Conservation (phyloP, 2,329 filamentous ascomycete genomes). For the Verticillium dahliae region DNA sequence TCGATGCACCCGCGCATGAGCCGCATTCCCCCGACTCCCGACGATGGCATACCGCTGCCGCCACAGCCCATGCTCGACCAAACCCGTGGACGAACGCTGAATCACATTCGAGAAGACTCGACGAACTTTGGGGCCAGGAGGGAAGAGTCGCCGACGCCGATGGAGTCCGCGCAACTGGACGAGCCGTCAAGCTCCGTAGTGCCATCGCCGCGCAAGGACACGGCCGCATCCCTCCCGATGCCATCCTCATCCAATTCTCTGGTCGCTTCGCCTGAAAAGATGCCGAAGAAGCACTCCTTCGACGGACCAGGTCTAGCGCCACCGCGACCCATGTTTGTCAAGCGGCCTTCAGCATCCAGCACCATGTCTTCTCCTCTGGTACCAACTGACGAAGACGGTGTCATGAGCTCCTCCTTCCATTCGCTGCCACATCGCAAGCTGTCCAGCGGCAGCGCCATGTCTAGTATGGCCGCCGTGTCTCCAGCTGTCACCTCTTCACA, state of each 20-base stretch:
- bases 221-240: constrained; percentile 26
- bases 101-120: constrained; percentile 29
- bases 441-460: constrained; percentile 60
- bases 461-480: constrained; percentile 40
- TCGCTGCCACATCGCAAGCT: constrained; percentile 71
- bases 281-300: constrained; percentile 34
- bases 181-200: constrained; percentile 13
- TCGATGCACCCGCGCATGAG: constrained; percentile 75
- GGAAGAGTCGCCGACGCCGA: constrained; percentile 51
- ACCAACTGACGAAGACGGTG: constrained; percentile 64
- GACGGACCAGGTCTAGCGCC: constrained; percentile 46
- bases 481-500: constrained; percentile 46
- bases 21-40: constrained; percentile 46
- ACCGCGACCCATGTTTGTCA: constrained; percentile 40
- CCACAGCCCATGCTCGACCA: constrained; percentile 31
- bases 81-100: constrained; percentile 32
- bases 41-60: constrained; percentile 38
- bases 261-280: constrained; percentile 37
- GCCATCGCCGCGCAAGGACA: constrained; percentile 22
- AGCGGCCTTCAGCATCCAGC: constrained; percentile 44
- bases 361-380: constrained; percentile 57
- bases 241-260: constrained; percentile 23
- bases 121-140: constrained; percentile 46
- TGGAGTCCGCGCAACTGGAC: constrained; percentile 32
- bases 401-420: constrained; percentile 45